Conservation (phyloP, 2,329 filamentous ascomycete genomes). For the Ophiostoma quercus region DNA sequence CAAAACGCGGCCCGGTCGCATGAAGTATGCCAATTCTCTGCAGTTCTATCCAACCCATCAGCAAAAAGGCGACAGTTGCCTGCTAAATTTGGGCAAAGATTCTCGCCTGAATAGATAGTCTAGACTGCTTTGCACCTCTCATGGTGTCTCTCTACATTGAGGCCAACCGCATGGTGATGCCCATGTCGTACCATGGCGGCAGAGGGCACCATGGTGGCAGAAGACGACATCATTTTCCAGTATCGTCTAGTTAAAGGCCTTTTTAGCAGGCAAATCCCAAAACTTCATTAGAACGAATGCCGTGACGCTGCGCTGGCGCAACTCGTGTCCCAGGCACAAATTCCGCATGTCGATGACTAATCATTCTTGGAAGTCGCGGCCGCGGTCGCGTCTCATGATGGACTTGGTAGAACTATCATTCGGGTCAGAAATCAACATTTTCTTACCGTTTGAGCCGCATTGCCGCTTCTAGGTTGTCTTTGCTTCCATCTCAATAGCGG, state of each 20-base stretch:
- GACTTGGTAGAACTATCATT: neutral
- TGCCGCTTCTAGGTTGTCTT: too few species aligned
- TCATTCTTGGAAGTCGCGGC: neutral
- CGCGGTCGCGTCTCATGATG: neutral
- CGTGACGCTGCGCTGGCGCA: too few species aligned
- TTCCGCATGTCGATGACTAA: neutral
- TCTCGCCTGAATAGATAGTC: neutral
- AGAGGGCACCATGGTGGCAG: neutral
- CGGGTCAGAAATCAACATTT: neutral
- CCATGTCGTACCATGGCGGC: neutral
- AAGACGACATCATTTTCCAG: too few species aligned
- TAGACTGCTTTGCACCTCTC: neutral
- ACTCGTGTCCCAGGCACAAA: neutral
- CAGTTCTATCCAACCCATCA: neutral
- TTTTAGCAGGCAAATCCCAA: too few species aligned
- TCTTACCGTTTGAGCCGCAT: neutral
- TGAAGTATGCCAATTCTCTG: neutral
- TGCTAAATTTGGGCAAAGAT: neutral
- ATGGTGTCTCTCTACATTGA: neutral
- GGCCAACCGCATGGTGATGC: neutral
- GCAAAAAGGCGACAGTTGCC: neutral
- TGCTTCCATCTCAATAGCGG: too few species aligned
- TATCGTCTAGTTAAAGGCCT: too few species aligned
- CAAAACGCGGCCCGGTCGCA: neutral
- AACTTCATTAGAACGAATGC: too few species aligned